Evolutionary conservation across 768 basidiomycete genomes (phyloP), one percentile per base, ranked within the genome.

Genomic region (Trametes meyenii): DNA sequence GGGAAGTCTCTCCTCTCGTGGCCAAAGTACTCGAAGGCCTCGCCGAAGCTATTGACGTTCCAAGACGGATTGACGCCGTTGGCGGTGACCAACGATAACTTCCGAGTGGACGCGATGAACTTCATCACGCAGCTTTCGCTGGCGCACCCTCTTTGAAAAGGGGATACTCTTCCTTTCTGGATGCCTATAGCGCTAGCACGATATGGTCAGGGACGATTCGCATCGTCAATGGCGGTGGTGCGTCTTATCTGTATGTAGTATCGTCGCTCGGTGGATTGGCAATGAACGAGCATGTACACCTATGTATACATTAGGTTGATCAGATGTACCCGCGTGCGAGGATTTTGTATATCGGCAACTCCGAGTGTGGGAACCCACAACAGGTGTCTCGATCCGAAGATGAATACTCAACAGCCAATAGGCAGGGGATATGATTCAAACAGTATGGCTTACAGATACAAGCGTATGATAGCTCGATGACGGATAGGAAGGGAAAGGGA

Each of bases 371-470:
- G 8, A 40, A 17, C 40, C 17, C 8, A 11, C 35, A 11, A n/a
- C 26, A 13, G 4, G 6, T 12, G 21, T n/a, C 16, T 21, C 53
- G 39, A 3, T 13, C 4, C 5, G 4, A 55, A 2, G 19, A 24
- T 33, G 36, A 12, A 52, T 19, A 50, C 7, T 44, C 35, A 13
- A 55, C 52, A 61, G 52, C 57, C 58, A 60, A 63, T 63, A 60
- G 50, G 49, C 56, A 43, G 50, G 38, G 60, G 60, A 57, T 64
- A 64, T 65, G 61, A 66, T 61, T 66, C 66, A 64, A 63, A 69
- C 68, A 66, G 55, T 65, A 65, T 68, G 68, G 62, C 63, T 68
- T 70, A 71, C 62, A 70, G 70, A 71, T 70, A 71, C 70, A 71
- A 70, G 68, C 70, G 70, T 71, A 67, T 70, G 63, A 61, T 70